Base-by-base conservation (phyloP, 1,139 yeast genomes). In the Blastobotrys elegans region DNA sequence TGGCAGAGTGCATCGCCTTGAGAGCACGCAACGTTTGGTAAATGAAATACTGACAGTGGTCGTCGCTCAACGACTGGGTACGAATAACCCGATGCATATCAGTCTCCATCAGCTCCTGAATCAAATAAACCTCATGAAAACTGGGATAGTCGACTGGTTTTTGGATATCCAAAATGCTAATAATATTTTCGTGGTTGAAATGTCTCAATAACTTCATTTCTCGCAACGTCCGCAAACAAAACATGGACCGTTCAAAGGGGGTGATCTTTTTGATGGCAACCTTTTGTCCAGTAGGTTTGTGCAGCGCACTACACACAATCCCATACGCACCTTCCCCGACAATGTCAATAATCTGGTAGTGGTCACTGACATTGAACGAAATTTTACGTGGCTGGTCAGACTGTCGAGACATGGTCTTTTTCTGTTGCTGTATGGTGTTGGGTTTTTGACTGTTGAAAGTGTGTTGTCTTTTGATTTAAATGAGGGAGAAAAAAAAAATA, bases 301-400 rank as follows among this genome's bases (percentile, higher is more conserved):
- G 96, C 16, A 84, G 69, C 0, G 97, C 98, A 22, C 95, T 82
- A 62, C 97, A 90, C 18, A 92, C 98, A 14, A 92, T 80, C 3
- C 98, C 98, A 61, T 92, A 92, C 1, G 98, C 98, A n/a, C 98
- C 98, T 65, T 90, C 97, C 5, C 98, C 98, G 13, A 88, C 86
- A 16, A 90, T 80, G 58, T 86, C 94, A 38, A 82, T 72, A 43
- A 90, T 80, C 64, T 87, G 88, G 65, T 90, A 90, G 60, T 86
- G 88, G 50, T 86, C 87, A 38, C 94, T 83, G 22, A 92, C 94
- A 61, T 89, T 88, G 71, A 90, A 90, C 17, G 90, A 77, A 46
- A 85, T 78, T 52, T 79, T 77, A 48, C 84, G 59, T 22, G 62
- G 58, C 40, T 45, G 51, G n/a, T 48, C 38, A 4, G 14, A 24